Percentiles rank a stretch among this genome's conserved stretches.
These are phyloP conservation scores for Saccharomycodes ludwigii DNA, from an alignment of 805 yeast species.

Conservation along the genomic window DNA sequence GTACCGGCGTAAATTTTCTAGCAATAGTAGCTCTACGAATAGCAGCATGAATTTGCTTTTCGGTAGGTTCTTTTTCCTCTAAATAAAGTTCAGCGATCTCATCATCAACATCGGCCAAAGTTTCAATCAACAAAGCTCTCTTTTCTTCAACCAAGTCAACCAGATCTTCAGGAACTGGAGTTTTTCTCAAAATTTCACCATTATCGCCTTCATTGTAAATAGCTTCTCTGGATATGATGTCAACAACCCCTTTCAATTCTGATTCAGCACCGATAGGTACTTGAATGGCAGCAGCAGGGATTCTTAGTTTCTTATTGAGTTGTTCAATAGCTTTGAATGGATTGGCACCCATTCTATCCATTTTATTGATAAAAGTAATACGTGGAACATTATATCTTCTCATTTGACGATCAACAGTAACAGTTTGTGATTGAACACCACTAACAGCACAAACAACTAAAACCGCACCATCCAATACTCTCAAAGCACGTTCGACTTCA, in stretches of 20 bases:
- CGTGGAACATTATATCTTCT: conserved; percentile 95
- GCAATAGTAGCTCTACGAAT: conserved; percentile 93
- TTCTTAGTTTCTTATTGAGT: conserved; percentile 72
- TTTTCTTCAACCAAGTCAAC: conserved; percentile 80
- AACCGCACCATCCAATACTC: conserved; percentile 97
- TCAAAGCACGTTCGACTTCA: conserved; percentile 96
- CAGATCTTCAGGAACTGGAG: conserved; percentile 68
- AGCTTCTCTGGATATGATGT: conserved; percentile 78
- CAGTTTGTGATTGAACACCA: conserved; percentile 97
- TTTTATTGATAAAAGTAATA: conserved; percentile 89
- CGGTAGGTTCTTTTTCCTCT: conserved; percentile 81
- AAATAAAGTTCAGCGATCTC: conserved; percentile 88
- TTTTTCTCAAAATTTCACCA: conserved; percentile 67
- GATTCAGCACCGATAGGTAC: conserved; percentile 95
- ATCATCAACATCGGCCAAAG: conserved; percentile 95
- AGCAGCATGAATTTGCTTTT: conserved; percentile 73
- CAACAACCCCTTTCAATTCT: conserved; percentile 77
- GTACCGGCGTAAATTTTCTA: conserved; percentile 95
- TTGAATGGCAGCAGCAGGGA: conserved; percentile 95
- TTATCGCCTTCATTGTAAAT: conserved; percentile 80
- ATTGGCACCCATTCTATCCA: conserved; percentile 99
- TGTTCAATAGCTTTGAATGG: conserved; percentile 94
- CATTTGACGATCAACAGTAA: conserved; percentile 98
- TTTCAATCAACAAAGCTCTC: conserved; percentile 76
- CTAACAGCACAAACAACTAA: conserved; percentile 96